Evolutionary conservation across 2,329 filamentous ascomycete genomes (phyloP), one percentile per base, ranked within the genome.

Genomic region (Fusarium verticillioides): DNA sequence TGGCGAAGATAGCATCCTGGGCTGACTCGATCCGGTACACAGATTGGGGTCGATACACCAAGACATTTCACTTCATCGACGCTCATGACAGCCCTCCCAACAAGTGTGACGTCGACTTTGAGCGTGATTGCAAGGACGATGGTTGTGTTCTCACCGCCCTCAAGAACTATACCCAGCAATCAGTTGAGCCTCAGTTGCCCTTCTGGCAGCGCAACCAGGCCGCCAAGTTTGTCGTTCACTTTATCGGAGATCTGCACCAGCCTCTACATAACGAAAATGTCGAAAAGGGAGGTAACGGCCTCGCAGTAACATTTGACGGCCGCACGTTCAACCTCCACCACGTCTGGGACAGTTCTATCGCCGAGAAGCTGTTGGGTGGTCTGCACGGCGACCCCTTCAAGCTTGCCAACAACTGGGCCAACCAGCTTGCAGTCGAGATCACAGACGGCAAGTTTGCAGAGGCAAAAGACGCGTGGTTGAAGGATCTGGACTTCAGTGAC

Each of bases 261-360:
- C 91, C 91, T 36, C 83, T 93, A 64, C 91, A 93, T 79, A 88
- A 88, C 60, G 91, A 93, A 81, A 85, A 91, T 62, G 87, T 91
- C 11, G 85, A 86, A 5, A 83, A 86, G 28, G 93, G 93, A 60
- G 92, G 92, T 2, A 95, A 94, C 74, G 87, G 87, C 16, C 92
- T 94, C 74, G 80, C 85, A 19, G 92, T 94, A 3, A 83, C 82
- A 21, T 94, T 91, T 82, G 84, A 90, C 32, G 86, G 86, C 7
- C 79, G 81, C 36, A 80, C 84, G 34, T 85, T 88, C 62, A 94
- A 94, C 78, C 85, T 94, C 46, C 93, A 94, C 78, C 87, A 91
- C 65, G 88, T 94, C 21, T 94, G 92, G 92, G 93, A 94, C 78
- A 89, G 87, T 60, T 88, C 87, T 73, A 94, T 94, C 70, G 87